Evolutionary conservation across 495 filamentous ascomycete species (phyloP), one percentile per base, ranked within the genome.

Genomic region (Chaetomium cochliodes): DNA sequence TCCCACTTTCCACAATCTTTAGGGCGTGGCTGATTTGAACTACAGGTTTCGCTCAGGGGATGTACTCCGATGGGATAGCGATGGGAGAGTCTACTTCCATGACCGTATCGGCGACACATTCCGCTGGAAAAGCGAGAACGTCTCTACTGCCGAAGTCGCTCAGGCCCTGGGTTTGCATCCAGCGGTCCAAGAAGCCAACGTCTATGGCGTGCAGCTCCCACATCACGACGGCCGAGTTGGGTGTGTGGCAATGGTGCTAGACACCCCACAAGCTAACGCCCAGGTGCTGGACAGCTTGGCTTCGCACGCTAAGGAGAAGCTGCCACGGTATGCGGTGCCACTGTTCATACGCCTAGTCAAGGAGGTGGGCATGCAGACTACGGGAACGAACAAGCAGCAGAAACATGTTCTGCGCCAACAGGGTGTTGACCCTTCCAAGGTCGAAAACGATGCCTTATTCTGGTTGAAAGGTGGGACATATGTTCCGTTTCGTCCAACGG

Each of bases 71-170:
- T 86, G 83, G 78, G 89, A 92, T 63, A 59, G 62, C 0, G 87
- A 96, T 58, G 90, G 91, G 1, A 81, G 87, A 12, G 87, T 87
- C 80, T 97, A 84, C 76, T 98, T 98, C 77, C 83, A 84, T 54
- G 93, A 98, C 73, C 87, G 92, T 7, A 87, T 98, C 37, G 93
- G 93, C 33, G 93, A 98, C 70, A 97, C 93, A 0, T 98, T 90
- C 78, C 86, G 93, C n/a, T 98, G 93, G 93, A 96, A 96, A 79
- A 86, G 85, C 57, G 93, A 98, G 76, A 98, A 97, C 56, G 91
- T 96, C 5, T 89, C 87, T 7, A 93, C 92, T 2, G 86, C 87
- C 18, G 93, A 96, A 63, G 93, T 96, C 2, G 81, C 85, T 28
- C 85, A 92, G 60, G 86, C 85, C 0, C 67, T 97, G 0, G 88